phyloP scores from a whole-genome alignment of 768 basidiomycete genomes.

The Pluteus cervinus region DNA sequence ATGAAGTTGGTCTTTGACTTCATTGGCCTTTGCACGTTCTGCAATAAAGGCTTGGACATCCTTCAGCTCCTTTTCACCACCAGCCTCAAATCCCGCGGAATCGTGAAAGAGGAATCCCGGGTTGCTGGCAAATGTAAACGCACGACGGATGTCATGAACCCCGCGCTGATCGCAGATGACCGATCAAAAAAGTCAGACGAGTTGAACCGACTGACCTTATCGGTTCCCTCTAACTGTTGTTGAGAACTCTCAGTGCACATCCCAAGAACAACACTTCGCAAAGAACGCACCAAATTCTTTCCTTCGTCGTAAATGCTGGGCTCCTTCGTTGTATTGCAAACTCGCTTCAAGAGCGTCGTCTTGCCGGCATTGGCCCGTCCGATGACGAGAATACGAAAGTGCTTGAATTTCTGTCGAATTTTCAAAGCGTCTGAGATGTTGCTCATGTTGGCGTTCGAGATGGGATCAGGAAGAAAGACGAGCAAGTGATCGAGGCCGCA shows the following conservation, averaged over 20 bases:
- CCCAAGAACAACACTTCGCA: no score
- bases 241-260: no score
- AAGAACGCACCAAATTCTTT: no score
- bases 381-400: constrained; percentile 34
- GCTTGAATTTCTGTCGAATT: constrained; percentile 16
- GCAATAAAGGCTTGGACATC: constrained; percentile 24
- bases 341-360: constrained; percentile 31
- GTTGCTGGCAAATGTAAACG: constrained; percentile 24
- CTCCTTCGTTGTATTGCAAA: constrained; percentile 27
- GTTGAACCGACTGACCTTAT: no score
- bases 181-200: no score
- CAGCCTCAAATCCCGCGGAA: constrained; percentile 35
- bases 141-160: constrained; percentile 23
- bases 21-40: constrained; percentile 10
- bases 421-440: constrained; percentile 11
- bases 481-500: no score
- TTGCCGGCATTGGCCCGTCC: constrained; percentile 35
- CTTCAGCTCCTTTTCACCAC: constrained; percentile 19
- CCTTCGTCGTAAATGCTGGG: constrained; percentile 18
- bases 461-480: no score
- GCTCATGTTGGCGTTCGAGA: no score
- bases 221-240: no score
- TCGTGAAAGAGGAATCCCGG: constrained; percentile 41
- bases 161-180: no score
- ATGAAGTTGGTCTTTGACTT: constrained; percentile 24